These are phyloP conservation scores for Botrytis hyacinthi DNA, from an alignment of 2,329 filamentous ascomycete genomes.

Conservation along the genomic window DNA sequence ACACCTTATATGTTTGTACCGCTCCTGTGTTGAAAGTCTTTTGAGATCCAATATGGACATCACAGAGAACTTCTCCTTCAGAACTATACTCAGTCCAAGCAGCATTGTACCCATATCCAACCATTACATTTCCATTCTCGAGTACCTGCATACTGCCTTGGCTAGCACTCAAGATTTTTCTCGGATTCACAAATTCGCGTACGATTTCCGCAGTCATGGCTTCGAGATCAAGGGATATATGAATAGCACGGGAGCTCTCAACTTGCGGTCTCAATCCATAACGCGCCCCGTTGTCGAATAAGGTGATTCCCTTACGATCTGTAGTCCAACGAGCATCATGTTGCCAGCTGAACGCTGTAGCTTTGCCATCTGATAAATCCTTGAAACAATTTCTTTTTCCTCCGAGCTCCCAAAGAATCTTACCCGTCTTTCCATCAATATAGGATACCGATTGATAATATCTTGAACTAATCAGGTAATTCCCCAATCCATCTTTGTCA, in stretches of 20 bases:
- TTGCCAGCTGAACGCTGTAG: slow-evolving; percentile 49
- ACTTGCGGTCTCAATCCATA: slow-evolving; percentile 16
- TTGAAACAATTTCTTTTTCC: slow-evolving; percentile 45
- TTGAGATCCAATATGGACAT: neutral
- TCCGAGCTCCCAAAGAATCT: slow-evolving; percentile 47
- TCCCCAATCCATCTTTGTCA: slow-evolving; percentile 42
- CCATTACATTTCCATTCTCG: neutral
- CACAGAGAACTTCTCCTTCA: neutral
- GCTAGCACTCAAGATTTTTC: slow-evolving; percentile 25
- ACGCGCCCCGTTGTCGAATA: slow-evolving; percentile 26
- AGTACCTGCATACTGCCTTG: slow-evolving; percentile 30
- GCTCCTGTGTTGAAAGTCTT: neutral
- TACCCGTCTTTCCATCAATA: slow-evolving; percentile 43
- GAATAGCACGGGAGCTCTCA: slow-evolving; percentile 22
- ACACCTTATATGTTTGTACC: slow-evolving; percentile 15
- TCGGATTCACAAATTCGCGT: slow-evolving; percentile 22
- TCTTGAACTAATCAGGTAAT: slow-evolving; percentile 48
- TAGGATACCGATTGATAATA: slow-evolving; percentile 45
- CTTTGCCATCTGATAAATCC: slow-evolving; percentile 35
- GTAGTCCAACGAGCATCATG: slow-evolving; percentile 46
- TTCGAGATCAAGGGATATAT: slow-evolving; percentile 21
- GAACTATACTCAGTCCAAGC: slow-evolving; percentile 6
- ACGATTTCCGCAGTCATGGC: slow-evolving; percentile 25
- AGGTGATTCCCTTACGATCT: slow-evolving; percentile 21
- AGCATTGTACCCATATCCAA: slow-evolving; percentile 6